Conservation (phyloP, 2,329 filamentous ascomycete genomes). For the Paraconiothyrium brasiliense region DNA sequence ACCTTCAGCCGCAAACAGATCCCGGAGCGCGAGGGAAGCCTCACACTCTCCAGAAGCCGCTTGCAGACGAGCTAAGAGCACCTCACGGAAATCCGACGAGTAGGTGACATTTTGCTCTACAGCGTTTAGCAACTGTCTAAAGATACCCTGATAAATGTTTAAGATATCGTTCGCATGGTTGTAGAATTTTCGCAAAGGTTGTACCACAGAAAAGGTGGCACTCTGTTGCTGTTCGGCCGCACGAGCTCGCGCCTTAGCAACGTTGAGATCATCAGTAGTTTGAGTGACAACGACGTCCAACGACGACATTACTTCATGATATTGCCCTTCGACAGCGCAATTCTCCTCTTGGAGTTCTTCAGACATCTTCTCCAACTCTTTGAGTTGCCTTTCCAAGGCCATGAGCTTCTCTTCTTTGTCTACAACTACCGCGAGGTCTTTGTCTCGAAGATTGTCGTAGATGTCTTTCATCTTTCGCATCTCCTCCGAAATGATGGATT, state of each 20-base stretch:
- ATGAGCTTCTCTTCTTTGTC: constrained; percentile 18
- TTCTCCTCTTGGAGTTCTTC: constrained; percentile 15
- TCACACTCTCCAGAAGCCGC: not conserved
- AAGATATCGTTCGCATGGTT: constrained; percentile 10
- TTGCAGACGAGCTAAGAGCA: not conserved
- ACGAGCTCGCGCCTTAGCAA: not conserved
- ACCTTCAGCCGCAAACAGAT: constrained; percentile 10
- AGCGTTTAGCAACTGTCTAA: constrained; percentile 17
- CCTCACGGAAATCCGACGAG: constrained; percentile 5
- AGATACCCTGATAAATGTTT: constrained; percentile 16
- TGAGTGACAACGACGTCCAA: constrained; percentile 14
- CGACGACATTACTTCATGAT: constrained; percentile 13
- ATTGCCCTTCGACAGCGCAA: constrained; percentile 13
- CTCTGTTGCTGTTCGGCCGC: constrained; percentile 8
- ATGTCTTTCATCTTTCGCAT: not conserved
- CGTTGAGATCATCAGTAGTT: constrained; percentile 13
- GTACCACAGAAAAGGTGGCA: constrained; percentile 16
- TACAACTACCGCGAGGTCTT: constrained; percentile 7
- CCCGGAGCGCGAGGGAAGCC: constrained; percentile 7
- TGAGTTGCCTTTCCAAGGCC: constrained; percentile 12
- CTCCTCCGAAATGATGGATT: not conserved
- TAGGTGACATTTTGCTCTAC: constrained; percentile 5
- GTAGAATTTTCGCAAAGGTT: constrained; percentile 17
- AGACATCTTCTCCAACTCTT: not conserved
- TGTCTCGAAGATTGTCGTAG: constrained; percentile 1